These are phyloP conservation scores for Balamuthia mandrillaris DNA, from an alignment of 208 protist genomes.

Conservation along the genomic window DNA sequence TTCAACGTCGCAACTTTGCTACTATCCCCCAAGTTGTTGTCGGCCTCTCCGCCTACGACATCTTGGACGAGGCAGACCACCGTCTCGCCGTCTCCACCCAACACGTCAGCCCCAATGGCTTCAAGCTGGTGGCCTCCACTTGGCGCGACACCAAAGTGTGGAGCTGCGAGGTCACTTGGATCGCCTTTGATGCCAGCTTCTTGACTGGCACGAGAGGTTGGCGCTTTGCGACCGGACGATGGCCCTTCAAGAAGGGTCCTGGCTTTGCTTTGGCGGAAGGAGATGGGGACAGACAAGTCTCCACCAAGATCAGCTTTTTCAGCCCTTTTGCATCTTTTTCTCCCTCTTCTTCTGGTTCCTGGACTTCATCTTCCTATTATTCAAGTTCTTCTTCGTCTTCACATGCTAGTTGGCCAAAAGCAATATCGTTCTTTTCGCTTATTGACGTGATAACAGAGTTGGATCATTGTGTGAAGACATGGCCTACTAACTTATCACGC, in stretches of 20 bases:
- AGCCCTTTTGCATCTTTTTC: neutral
- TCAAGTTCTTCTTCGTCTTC: neutral
- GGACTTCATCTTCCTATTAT: neutral
- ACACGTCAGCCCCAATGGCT: slow-evolving; percentile 1
- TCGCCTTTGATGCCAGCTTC: slow-evolving; percentile 26
- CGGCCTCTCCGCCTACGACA: slow-evolving; percentile 25
- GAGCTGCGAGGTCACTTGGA: slow-evolving; percentile 15
- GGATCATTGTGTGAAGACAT: no score
- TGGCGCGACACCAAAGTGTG: slow-evolving; percentile 21
- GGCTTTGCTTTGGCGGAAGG: slow-evolving; percentile 5
- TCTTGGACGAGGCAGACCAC: slow-evolving; percentile 29
- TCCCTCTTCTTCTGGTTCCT: neutral
- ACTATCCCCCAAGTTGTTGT: neutral
- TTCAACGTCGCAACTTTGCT: neutral
- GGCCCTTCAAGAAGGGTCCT: neutral
- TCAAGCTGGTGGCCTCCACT: neutral
- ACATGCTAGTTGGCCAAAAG: neutral
- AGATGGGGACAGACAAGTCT: neutral
- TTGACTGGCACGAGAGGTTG: neutral
- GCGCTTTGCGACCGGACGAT: neutral
- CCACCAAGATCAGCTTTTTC: neutral
- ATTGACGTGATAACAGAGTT: neutral
- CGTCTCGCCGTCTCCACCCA: neutral
- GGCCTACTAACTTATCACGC: no score
- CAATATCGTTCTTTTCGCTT: neutral